Conservation (phyloP, 2,329 filamentous ascomycete species). For the Botrytis sinoallii region DNA sequence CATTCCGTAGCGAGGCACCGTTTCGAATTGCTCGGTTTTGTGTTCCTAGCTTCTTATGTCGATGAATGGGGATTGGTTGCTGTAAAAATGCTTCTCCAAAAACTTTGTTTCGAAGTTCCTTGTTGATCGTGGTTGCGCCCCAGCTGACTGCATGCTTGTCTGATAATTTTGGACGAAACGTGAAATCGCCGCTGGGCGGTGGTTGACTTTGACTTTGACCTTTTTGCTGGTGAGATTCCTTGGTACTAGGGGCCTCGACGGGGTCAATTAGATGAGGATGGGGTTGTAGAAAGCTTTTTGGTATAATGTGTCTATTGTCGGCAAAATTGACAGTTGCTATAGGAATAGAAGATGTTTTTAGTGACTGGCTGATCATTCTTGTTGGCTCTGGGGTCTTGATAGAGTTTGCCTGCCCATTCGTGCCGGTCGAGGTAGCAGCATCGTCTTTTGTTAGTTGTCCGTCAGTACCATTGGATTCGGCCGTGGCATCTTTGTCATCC, state of each 20-base stretch:
- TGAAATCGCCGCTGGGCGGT: slow-evolving; percentile 23
- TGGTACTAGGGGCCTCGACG: slow-evolving; percentile 29
- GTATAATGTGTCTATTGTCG: slow-evolving; percentile 91
- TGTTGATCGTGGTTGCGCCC: slow-evolving; percentile 70
- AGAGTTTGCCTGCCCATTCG: slow-evolving; percentile 21
- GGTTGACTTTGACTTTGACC: slow-evolving; percentile 26
- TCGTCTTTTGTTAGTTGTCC: slow-evolving; percentile 25
- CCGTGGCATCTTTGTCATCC: slow-evolving; percentile 44
- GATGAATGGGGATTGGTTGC: slow-evolving; percentile 76
- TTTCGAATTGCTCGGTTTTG: slow-evolving; percentile 62
- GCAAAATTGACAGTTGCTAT: slow-evolving; percentile 90
- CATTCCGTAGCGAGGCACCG: slow-evolving; percentile 39
- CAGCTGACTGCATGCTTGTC: slow-evolving; percentile 56
- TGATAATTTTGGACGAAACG: slow-evolving; percentile 46
- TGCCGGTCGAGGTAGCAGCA: slow-evolving; percentile 1
- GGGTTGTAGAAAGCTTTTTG: slow-evolving; percentile 70
- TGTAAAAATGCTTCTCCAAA: slow-evolving; percentile 89
- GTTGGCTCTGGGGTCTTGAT: slow-evolving; percentile 37
- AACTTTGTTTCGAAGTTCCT: slow-evolving; percentile 65
- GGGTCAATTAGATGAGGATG: slow-evolving; percentile 46
- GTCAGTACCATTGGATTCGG: slow-evolving; percentile 22
- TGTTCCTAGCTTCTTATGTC: slow-evolving; percentile 63
- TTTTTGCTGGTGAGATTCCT: slow-evolving; percentile 34
- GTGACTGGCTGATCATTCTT: slow-evolving; percentile 68
- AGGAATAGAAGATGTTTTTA: slow-evolving; percentile 60